phyloP scores from a whole-genome alignment of 371 early-diverging fungal genomes.

The Nematocida major region DNA sequence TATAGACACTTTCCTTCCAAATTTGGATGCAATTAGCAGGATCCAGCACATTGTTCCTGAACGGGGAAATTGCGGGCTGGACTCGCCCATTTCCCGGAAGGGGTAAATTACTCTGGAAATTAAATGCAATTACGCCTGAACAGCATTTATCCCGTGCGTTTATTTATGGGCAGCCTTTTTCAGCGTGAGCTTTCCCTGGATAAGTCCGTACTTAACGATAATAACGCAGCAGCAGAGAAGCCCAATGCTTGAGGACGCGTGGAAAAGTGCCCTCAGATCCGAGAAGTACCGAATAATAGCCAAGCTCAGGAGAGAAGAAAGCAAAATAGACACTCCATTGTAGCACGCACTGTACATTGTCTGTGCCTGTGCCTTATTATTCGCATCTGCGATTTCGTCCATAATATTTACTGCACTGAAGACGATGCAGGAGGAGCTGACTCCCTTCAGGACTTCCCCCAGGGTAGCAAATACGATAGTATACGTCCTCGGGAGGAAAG shows the following conservation, averaged over 20 bases:
- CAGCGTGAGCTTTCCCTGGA: background rate
- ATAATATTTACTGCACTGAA: conserved; percentile 50
- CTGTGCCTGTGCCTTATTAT: conserved; percentile 43
- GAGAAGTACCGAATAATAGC: background rate
- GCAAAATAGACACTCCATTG: conserved; percentile 39
- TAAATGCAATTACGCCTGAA: too few species aligned
- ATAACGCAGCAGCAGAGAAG: conserved; percentile 14
- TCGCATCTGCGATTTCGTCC: conserved; percentile 5
- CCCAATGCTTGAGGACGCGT: conserved; percentile 31
- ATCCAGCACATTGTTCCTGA: too few species aligned
- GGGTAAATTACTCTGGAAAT: too few species aligned
- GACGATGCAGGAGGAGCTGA: conserved; percentile 41
- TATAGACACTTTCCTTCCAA: too few species aligned
- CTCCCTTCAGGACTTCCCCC: conserved; percentile 40
- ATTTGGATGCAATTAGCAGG: too few species aligned
- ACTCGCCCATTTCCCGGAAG: too few species aligned
- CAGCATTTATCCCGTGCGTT: background rate
- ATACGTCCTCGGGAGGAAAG: background rate
- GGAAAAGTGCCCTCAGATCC: conserved; percentile 47
- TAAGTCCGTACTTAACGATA: conserved; percentile 38
- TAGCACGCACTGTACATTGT: conserved; percentile 44
- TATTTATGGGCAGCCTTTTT: background rate
- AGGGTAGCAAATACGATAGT: conserved; percentile 3
- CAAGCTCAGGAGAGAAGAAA: conserved; percentile 38
- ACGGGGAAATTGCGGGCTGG: too few species aligned